phyloP scores from a whole-genome alignment of 148 eudicot species.

The Bassia scoparia region DNA sequence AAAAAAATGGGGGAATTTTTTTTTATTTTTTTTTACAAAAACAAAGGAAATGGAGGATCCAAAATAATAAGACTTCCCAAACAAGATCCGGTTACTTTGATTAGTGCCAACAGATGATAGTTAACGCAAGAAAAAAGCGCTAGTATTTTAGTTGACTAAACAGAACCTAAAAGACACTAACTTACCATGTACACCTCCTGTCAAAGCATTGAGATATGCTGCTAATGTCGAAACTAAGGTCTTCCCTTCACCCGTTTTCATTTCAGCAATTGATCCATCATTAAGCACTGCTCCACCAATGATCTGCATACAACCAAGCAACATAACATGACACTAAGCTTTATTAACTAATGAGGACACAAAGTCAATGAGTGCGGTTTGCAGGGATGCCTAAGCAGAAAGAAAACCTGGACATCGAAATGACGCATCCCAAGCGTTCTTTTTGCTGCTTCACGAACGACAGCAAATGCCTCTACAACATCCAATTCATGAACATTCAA shows the following conservation, averaged over 20 bases:
- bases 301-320: constrained; percentile 49
- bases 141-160: not conserved
- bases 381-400: not conserved
- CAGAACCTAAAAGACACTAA: not conserved
- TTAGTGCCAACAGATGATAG: not conserved
- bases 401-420: constrained; percentile 93
- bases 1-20: too few relatives aligned
- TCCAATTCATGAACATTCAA: constrained; percentile 6
- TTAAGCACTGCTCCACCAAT: constrained; percentile 99
- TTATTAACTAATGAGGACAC: not conserved
- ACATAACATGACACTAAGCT: constrained; percentile 5
- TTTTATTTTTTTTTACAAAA: too few relatives aligned
- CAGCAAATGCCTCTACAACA: constrained; percentile 88
- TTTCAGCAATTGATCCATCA: constrained; percentile 96
- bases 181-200: constrained; percentile 97
- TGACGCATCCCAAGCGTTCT: constrained; percentile 99
- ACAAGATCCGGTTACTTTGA: not conserved
- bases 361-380: not conserved
- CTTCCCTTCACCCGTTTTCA: constrained; percentile 99
- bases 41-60: too few relatives aligned
- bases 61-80: not conserved
- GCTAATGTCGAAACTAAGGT: constrained; percentile 96
- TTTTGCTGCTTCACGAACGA: constrained; percentile 95
- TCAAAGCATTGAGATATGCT: constrained; percentile 97
- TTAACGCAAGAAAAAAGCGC: not conserved